Evolutionary conservation across 2,329 filamentous ascomycete species (phyloP).

Genomic region (Hypomyces perniciosus): DNA sequence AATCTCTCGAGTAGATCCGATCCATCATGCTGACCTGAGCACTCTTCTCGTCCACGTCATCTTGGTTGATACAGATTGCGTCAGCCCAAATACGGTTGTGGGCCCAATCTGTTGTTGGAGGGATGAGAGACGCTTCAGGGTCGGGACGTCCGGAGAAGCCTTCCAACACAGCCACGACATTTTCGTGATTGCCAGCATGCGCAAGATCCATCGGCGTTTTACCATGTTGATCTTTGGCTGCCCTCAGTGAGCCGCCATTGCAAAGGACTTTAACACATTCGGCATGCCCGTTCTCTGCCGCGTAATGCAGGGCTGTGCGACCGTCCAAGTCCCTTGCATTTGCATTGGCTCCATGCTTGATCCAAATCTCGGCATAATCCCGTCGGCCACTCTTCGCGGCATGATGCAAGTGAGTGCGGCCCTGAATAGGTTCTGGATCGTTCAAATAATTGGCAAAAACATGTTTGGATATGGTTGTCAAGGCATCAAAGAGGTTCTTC

Average conservation of each 20-base stretch:
- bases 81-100: conserved; percentile 22
- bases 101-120: neutral
- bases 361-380: conserved; percentile 8
- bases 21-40: conserved; percentile 25
- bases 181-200: conserved; percentile 9
- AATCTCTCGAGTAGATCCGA: conserved; percentile 19
- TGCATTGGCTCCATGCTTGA: conserved; percentile 13
- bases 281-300: conserved; percentile 12
- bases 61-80: conserved; percentile 23
- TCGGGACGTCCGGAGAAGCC: conserved; percentile 5
- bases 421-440: conserved; percentile 2
- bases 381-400: conserved; percentile 9
- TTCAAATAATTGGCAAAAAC: conserved; percentile 13
- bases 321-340: conserved; percentile 13
- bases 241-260: conserved; percentile 7
- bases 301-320: conserved; percentile 15
- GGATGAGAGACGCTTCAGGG: neutral
- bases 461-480: conserved; percentile 12
- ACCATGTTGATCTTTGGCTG: conserved; percentile 9
- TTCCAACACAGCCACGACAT: conserved; percentile 13
- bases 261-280: conserved; percentile 14
- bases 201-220: conserved; percentile 16
- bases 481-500: conserved; percentile 18
- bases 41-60: conserved; percentile 19
- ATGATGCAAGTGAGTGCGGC: conserved; percentile 13